Evolutionary conservation across 108 stramenopile genomes (phyloP).

Genomic region (Skeletonema menzelii): DNA sequence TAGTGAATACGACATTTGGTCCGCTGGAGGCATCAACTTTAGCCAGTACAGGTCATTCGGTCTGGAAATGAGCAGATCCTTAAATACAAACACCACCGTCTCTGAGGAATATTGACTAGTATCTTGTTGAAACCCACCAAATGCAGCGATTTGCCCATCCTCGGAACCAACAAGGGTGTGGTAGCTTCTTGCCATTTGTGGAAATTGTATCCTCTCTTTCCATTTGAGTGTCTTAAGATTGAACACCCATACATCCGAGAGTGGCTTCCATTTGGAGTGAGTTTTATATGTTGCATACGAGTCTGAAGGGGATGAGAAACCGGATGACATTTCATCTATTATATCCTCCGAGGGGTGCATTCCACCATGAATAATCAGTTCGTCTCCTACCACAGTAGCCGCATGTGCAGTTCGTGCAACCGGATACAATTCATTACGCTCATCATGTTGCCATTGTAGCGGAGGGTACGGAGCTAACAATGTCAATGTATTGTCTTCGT

Average conservation of each 20-base stretch:
- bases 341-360: slow-evolving; percentile 19
- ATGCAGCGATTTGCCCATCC: slow-evolving; percentile 31
- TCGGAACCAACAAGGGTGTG: slow-evolving; percentile 44
- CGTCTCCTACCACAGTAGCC: slow-evolving; percentile 34
- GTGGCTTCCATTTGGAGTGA: slow-evolving; percentile 28
- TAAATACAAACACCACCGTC: slow-evolving; percentile 45
- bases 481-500: slow-evolving; percentile 22
- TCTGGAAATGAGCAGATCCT: slow-evolving; percentile 32
- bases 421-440: slow-evolving; percentile 26
- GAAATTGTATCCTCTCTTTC: slow-evolving; percentile 33
- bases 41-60: slow-evolving; percentile 32
- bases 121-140: slow-evolving; percentile 47
- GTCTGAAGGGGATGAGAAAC: slow-evolving; percentile 12
- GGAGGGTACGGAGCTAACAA: slow-evolving; percentile 45
- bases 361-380: slow-evolving; percentile 48
- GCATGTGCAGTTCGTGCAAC: slow-evolving; percentile 40
- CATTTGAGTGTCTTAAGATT: slow-evolving; percentile 34
- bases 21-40: slow-evolving; percentile 14
- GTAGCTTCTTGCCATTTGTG: slow-evolving; percentile 39
- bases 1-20: slow-evolving; percentile 8
- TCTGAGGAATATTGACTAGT: slow-evolving; percentile 12
- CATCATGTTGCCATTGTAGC: slow-evolving; percentile 30
- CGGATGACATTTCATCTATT: slow-evolving; percentile 2
- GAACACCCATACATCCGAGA: slow-evolving; percentile 47
- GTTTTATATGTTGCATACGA: slow-evolving; percentile 34